Base-by-base conservation (phyloP, 2,329 filamentous ascomycete genomes). In the Mycosphaerelloides madeirae region DNA sequence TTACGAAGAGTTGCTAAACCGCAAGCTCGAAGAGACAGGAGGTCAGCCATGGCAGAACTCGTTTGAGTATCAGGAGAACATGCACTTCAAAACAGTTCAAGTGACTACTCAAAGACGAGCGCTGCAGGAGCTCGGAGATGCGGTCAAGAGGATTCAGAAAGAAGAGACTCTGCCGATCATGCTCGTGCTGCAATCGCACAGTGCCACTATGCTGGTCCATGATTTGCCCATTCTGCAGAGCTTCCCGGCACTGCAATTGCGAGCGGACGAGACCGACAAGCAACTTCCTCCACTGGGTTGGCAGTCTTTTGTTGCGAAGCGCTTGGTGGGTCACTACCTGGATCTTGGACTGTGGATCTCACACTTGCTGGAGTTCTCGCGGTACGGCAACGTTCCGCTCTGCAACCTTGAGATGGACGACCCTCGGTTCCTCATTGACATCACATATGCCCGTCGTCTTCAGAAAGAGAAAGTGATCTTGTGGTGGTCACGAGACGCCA, bases 401-500 rank as follows among this genome's bases (percentile, higher is more conserved):
- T 97, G 93, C 68, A 98, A 99, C 58, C 72, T 99, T 25, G 93
- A 97, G 65, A 83, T 84, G 33, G 93, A 97, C 55, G 93, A 98
- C 58, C 91, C 93, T 20, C 81, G 88, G 3, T 97, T 93, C 70
- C 71, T 98, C 43, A 98, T 99, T 56, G 93, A 99, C 62, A 81
- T 99, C 43, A 87, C 91, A 0, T 99, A 97, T 64, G 93, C 93
- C 0, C 78, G 94, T 44, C 80, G 90, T 14, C 72, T 99, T 40
- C 88, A 95, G 60, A 84, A 86, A 54, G 95, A 91, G 61, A 89
- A 90, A 45, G 87, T 98, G 1, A 86, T 98, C 5, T 73, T 99
- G 6, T 99, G 93, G 93, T 99, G 93, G 93, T 97, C 91, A 14
- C 76, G 80, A 8, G 83, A 84, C 6, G 81, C 91, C 0, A 81